Conservation (phyloP, 2,329 filamentous ascomycete species). For the Pezicula rhizophila region DNA sequence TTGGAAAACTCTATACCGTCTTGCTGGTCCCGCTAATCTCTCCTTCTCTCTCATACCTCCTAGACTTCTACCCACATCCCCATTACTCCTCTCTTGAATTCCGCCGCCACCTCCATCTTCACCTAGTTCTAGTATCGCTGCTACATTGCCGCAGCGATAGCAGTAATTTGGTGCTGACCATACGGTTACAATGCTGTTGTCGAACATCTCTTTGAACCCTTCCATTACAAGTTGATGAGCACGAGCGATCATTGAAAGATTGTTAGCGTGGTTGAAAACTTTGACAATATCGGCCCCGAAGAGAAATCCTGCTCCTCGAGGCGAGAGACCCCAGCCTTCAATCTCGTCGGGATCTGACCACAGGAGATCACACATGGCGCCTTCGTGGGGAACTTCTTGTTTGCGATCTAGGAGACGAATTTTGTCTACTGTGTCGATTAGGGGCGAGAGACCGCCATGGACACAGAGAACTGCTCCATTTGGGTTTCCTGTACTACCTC, state of each 20-base stretch:
- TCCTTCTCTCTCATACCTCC: slow-evolving; percentile 46
- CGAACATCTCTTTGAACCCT: slow-evolving; percentile 99
- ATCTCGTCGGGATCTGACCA: slow-evolving; percentile 99
- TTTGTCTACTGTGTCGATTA: slow-evolving; percentile 92
- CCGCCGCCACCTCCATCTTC: slow-evolving; percentile 76
- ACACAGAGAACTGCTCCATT: slow-evolving; percentile 89
- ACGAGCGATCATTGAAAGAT: slow-evolving; percentile 83
- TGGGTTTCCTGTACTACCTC: slow-evolving; percentile 56
- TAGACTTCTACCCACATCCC: slow-evolving; percentile 47
- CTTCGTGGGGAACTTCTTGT: slow-evolving; percentile 97
- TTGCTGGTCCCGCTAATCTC: slow-evolving; percentile 66
- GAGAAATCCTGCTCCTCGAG: slow-evolving; percentile 88
- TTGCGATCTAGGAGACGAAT: slow-evolving; percentile 92
- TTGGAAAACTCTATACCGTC: slow-evolving; percentile 91
- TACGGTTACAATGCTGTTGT: slow-evolving; percentile 92
- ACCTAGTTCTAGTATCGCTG: slow-evolving; percentile 84
- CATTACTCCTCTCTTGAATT: slow-evolving; percentile 27
- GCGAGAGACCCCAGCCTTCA: slow-evolving; percentile 91
- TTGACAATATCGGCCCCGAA: slow-evolving; percentile 96
- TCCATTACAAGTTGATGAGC: slow-evolving; percentile 99
- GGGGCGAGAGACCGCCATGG: slow-evolving; percentile 84
- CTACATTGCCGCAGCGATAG: slow-evolving; percentile 87
- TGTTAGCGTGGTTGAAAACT: slow-evolving; percentile 90
- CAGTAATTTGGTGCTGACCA: slow-evolving; percentile 98
- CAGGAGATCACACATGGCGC: slow-evolving; percentile 95